A percentile compares a stretch with the other conserved stretches of the same genome.
These are phyloP conservation scores for Pyrus hybrid DNA, from an alignment of 331 rosid species.

Conservation along the genomic window DNA sequence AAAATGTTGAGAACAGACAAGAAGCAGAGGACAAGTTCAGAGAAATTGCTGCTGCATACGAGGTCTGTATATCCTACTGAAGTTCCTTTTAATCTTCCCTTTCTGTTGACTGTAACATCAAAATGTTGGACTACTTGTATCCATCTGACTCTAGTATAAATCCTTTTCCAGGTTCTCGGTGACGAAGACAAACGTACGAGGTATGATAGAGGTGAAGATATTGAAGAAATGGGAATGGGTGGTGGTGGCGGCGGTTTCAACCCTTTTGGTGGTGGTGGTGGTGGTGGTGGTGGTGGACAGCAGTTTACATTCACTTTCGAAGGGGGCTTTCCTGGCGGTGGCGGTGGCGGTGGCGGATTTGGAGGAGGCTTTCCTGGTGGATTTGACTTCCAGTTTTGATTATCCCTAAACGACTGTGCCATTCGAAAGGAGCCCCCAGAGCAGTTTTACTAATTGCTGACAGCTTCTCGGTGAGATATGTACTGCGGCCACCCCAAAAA, in stretches of 20 bases:
- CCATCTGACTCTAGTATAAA: neutral
- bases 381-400: slow-evolving; percentile 66
- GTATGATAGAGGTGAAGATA: slow-evolving; percentile 92
- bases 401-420: slow-evolving; percentile 8
- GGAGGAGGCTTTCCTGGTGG: slow-evolving; percentile 20
- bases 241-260: slow-evolving; percentile 60
- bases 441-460: slow-evolving; percentile 43
- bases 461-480: slow-evolving; percentile 27
- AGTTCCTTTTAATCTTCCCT: neutral
- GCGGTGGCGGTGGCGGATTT: neutral
- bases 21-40: slow-evolving; percentile 87
- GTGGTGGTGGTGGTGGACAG: slow-evolving; percentile 56
- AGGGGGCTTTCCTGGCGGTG: slow-evolving; percentile 53
- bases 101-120: neutral
- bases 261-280: slow-evolving; percentile 89
- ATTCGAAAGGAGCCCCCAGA: slow-evolving; percentile 24
- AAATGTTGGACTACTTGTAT: neutral
- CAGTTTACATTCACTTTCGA: slow-evolving; percentile 59
- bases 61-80: slow-evolving; percentile 31
- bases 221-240: slow-evolving; percentile 83
- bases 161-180: slow-evolving; percentile 55
- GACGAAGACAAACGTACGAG: slow-evolving; percentile 88
- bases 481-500: slow-evolving; percentile 22
- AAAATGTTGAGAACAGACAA: slow-evolving; percentile 86
- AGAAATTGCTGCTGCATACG: slow-evolving; percentile 97